A percentile compares a stretch with the other conserved stretches of the same genome.
Evolutionary conservation across 257 asterid genomes (phyloP).

Genomic region (Nicotiana tomentosiformis): DNA sequence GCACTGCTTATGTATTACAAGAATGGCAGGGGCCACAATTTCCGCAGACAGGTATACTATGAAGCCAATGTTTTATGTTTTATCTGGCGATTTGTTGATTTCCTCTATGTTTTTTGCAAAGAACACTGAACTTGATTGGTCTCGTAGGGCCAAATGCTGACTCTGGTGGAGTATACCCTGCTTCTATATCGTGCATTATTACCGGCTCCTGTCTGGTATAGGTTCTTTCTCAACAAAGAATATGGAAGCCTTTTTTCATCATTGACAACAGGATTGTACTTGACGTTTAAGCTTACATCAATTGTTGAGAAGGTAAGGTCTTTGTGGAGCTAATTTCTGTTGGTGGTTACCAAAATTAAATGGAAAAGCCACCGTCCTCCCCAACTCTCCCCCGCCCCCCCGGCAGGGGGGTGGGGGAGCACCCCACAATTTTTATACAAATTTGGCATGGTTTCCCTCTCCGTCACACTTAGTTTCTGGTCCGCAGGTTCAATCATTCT

Average conservation of each 20-base stretch:
- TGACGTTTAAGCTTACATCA: slow-evolving; percentile 84
- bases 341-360: not conserved
- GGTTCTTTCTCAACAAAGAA: slow-evolving; percentile 86
- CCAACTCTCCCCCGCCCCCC: too few species aligned
- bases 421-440: slow-evolving; percentile 7
- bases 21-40: slow-evolving; percentile 79
- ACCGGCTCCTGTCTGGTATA: slow-evolving; percentile 93
- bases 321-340: not conserved
- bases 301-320: slow-evolving; percentile 69
- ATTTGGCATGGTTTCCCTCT: not conserved
- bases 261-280: slow-evolving; percentile 77
- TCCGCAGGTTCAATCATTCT: slow-evolving; percentile 57
- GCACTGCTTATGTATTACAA: slow-evolving; percentile 65
- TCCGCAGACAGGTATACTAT: slow-evolving; percentile 73
- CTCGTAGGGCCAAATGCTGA: slow-evolving; percentile 80
- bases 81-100: not conserved
- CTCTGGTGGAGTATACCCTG: slow-evolving; percentile 81
- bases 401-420: not conserved
- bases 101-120: not conserved
- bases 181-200: slow-evolving; percentile 86
- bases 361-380: not conserved
- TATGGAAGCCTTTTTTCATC: slow-evolving; percentile 92
- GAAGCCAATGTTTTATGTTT: not conserved
- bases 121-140: slow-evolving; percentile 15
- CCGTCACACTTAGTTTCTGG: not conserved